Conservation (phyloP, 306 rosid species). For the Gillenia trifoliata region DNA sequence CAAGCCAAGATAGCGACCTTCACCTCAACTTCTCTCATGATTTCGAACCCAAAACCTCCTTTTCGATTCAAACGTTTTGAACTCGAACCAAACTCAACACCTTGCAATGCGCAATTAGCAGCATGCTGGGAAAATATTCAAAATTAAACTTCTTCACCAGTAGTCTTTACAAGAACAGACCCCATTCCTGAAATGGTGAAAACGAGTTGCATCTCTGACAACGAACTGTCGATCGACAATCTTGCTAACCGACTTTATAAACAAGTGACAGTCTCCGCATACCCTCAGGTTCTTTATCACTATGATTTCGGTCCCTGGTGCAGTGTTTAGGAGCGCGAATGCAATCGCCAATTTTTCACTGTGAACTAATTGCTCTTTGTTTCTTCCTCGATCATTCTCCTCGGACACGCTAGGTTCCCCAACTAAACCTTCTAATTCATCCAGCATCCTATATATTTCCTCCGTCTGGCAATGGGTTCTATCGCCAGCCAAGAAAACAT, state of each 20-base stretch:
- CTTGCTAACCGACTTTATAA: conserved; percentile 68
- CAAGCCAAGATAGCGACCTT: neutral
- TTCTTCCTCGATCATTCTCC: conserved; percentile 25
- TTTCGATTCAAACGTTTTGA: neutral
- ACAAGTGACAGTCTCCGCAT: conserved; percentile 75
- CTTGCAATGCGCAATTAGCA: neutral
- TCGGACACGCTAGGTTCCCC: conserved; percentile 28
- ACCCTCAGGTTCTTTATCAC: conserved; percentile 84
- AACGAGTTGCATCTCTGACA: conserved; percentile 83
- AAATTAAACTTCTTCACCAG: conserved; percentile 39
- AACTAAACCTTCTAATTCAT: conserved; percentile 52
- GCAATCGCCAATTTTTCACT: conserved; percentile 82
- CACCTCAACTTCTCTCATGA: neutral
- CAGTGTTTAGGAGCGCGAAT: conserved; percentile 53
- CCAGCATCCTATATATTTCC: conserved; percentile 55
- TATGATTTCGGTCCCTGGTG: conserved; percentile 53
- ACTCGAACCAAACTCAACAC: neutral
- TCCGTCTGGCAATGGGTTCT: conserved; percentile 43
- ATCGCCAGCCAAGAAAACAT: conserved; percentile 73
- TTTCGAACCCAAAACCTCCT: neutral
- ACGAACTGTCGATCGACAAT: conserved; percentile 66
- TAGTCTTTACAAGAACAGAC: conserved; percentile 83
- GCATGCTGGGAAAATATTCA: neutral
- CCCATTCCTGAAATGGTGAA: conserved; percentile 80
- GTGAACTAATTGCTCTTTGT: conserved; percentile 48